A percentile compares a stretch with the other conserved stretches of the same genome.
phyloP scores from a whole-genome alignment of 495 filamentous ascomycete species.

The Platismatia glauca region DNA sequence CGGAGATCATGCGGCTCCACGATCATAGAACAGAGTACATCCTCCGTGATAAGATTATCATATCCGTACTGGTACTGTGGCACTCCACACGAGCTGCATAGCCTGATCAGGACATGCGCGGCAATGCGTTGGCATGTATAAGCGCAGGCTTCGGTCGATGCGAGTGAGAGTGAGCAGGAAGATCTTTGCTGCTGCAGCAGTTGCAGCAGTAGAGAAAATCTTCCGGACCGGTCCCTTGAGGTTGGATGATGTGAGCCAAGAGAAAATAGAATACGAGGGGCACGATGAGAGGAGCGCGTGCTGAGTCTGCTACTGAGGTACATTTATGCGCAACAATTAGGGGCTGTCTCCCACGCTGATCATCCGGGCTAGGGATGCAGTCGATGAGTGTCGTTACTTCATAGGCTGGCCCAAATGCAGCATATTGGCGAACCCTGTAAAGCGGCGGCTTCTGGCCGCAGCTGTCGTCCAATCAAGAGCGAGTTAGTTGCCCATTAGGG shows the following conservation, averaged over 20 bases:
- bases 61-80: not conserved
- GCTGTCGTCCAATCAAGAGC: slow-evolving; percentile 6
- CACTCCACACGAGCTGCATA: not conserved
- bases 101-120: not conserved
- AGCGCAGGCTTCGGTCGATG: not conserved
- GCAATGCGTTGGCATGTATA: slow-evolving; percentile 8
- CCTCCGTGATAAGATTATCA: not conserved
- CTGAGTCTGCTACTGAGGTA: not conserved
- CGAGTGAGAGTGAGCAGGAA: not conserved
- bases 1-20: slow-evolving; percentile 4
- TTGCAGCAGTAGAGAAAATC: not conserved
- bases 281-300: slow-evolving; percentile 4
- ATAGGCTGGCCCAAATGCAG: too few relatives aligned
- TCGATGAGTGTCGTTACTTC: slow-evolving; percentile 1
- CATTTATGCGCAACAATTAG: slow-evolving; percentile 16
- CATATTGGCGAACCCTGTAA: slow-evolving; percentile 8
- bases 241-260: not conserved
- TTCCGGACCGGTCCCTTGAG: not conserved
- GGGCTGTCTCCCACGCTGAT: slow-evolving; percentile 10
- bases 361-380: slow-evolving; percentile 1
- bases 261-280: not conserved
- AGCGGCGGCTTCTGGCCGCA: slow-evolving; percentile 2
- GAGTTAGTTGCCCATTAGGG: not conserved
- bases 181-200: not conserved
- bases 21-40: not conserved